Evolutionary conservation across 2,329 filamentous ascomycete species (phyloP).

Genomic region (Cercospora nicotianae): DNA sequence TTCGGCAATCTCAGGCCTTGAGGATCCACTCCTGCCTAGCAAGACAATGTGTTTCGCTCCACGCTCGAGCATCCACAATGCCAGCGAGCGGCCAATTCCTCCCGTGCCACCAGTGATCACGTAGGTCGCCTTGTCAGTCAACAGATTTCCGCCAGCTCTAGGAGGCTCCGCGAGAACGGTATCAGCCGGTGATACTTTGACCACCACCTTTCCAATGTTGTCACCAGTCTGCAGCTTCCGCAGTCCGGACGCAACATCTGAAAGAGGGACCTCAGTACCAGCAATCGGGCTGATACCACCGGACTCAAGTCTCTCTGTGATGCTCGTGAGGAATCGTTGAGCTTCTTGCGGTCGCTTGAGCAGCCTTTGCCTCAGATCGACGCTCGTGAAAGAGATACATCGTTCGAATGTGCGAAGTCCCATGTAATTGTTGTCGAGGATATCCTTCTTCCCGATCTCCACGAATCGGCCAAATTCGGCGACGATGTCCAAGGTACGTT

Average conservation of each 20-base stretch:
- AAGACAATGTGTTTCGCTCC: conserved; percentile 15
- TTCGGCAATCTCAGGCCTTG: neutral
- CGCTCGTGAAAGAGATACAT: neutral
- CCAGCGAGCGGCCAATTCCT: conserved; percentile 15
- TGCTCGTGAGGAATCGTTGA: neutral
- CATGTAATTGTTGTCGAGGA: conserved; percentile 18
- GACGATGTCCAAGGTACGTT: conserved; percentile 31
- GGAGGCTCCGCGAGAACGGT: neutral
- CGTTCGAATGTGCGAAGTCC: conserved; percentile 3
- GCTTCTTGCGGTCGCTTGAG: neutral
- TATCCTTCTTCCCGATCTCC: conserved; percentile 32
- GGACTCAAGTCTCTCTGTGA: neutral
- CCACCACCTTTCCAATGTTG: conserved; percentile 14
- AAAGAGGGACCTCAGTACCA: conserved; percentile 1
- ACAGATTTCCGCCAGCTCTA: neutral
- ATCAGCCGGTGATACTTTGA: neutral
- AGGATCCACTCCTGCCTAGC: conserved; percentile 5
- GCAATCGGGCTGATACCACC: neutral
- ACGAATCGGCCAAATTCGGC: conserved; percentile 38
- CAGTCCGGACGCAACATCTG: conserved; percentile 1
- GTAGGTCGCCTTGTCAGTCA: conserved; percentile 15
- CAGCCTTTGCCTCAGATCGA: conserved; percentile 4
- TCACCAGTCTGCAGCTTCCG: conserved; percentile 12
- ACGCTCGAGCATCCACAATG: conserved; percentile 15
- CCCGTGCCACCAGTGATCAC: conserved; percentile 17